These are phyloP conservation scores for Solanum pinnatisectum DNA, from an alignment of 257 asterid genomes.

Conservation along the genomic window DNA sequence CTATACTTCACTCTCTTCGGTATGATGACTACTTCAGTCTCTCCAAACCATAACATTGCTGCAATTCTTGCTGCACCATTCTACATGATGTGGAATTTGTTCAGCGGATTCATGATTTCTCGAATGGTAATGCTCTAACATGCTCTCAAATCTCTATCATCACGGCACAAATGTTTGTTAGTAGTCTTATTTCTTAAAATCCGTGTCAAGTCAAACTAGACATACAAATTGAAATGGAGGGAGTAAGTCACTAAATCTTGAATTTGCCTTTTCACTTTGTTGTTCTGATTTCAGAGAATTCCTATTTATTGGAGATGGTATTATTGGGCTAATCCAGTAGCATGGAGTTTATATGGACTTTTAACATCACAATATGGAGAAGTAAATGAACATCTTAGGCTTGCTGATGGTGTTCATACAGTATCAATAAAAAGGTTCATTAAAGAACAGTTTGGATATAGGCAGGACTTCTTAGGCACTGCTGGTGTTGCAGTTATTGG, in stretches of 20 bases:
- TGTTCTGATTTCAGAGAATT: constrained; percentile 43
- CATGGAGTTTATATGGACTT: constrained; percentile 83
- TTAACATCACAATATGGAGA: constrained; percentile 80
- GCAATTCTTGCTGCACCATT: constrained; percentile 72
- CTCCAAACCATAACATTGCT: constrained; percentile 73
- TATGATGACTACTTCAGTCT: constrained; percentile 71
- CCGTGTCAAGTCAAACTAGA: too few relatives aligned
- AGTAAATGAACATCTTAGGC: constrained; percentile 28
- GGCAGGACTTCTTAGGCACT: constrained; percentile 54
- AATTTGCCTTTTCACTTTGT: background rate
- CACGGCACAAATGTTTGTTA: background rate
- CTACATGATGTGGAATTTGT: constrained; percentile 78
- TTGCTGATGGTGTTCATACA: constrained; percentile 40
- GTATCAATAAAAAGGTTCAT: constrained; percentile 48
- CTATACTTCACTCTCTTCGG: constrained; percentile 85
- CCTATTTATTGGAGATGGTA: constrained; percentile 99
- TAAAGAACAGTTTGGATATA: constrained; percentile 51
- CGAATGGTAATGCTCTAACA: constrained; percentile 28
- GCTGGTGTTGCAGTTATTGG: constrained; percentile 53
- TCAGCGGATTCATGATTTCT: constrained; percentile 74
- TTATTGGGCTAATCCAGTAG: constrained; percentile 83
- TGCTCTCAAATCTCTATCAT: background rate
- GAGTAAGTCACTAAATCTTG: too few relatives aligned
- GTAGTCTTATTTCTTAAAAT: background rate
- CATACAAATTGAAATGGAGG: too few relatives aligned